Base-by-base conservation (phyloP, 208 protist genomes). In the Trypanosoma lewisi region DNA sequence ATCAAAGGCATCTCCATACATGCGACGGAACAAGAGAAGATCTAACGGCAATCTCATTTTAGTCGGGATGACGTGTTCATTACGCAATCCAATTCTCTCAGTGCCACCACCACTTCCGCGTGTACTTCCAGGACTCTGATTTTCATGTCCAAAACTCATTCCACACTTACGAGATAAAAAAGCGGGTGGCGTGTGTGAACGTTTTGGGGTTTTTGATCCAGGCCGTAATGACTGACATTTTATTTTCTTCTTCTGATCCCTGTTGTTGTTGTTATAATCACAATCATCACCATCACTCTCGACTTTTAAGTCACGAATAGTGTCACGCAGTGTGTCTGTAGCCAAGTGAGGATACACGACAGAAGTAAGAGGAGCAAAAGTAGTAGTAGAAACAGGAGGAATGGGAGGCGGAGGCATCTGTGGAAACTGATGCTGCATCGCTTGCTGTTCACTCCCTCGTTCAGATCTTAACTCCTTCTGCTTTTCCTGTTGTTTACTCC, bases 1-100 rank as follows among this genome's bases (percentile, higher is more conserved):
- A 7, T 66, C 66, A 72, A 94, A 94, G 12, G 70, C 80, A 49
- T 78, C 70, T 0, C 80, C 82, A 59, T 77, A 94, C 37, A 60
- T 51, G 27, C 58, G 62, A 52, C 80, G 80, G 52, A 94, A 89
- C 7, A 68, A 67, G 2, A 74, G 59, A 63, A 94, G 49, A 36
- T 91, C 84, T 30, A 56, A 67, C 16, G 68, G 59, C 37, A 67
- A 33, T 6, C 2, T 36, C 11, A 12, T 23, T 16, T 58, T 2
- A n/a, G 2, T 11, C 19, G 9, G 30, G 51, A 71, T 9, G 27
- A 27, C 44, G 23, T 39, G 66, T 31, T 25, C 33, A 59, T 57
- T 59, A 21, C 64, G 34, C n/a, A 36, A 44, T 7, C 25, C 2
- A 7, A 33, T n/a, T n/a, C n/a, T n/a, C n/a, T n/a, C n/a, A n/a